These are phyloP conservation scores for Pseudogymnoascus verrucosus DNA, from an alignment of 2,329 filamentous ascomycete genomes.

Conservation along the genomic window DNA sequence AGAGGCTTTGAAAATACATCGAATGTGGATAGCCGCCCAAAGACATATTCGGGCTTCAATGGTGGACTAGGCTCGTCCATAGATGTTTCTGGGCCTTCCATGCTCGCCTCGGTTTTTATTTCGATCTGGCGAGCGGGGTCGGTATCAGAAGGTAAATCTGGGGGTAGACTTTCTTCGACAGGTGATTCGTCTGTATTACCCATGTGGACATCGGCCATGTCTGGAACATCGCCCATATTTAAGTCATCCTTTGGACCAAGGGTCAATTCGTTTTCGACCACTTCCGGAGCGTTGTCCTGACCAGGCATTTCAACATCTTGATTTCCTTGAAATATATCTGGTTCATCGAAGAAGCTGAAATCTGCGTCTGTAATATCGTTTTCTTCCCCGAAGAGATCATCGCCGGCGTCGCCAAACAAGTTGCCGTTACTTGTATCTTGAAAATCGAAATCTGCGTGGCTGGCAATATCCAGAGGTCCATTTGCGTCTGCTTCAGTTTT, in stretches of 20 bases:
- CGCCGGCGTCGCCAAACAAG: conserved; percentile 61
- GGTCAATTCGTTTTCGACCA: neutral
- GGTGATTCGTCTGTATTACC: neutral
- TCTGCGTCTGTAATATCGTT: conserved; percentile 70
- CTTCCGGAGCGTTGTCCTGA: neutral
- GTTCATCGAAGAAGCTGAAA: conserved; percentile 75
- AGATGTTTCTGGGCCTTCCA: neutral
- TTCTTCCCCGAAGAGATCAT: conserved; percentile 63
- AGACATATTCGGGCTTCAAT: conserved; percentile 7
- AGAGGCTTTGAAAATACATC: conserved; percentile 2
- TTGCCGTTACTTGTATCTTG: conserved; percentile 41
- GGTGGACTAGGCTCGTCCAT: conserved; percentile 3
- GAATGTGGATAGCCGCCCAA: conserved; percentile 7
- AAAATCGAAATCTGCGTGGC: conserved; percentile 15
- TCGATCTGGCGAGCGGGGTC: neutral
- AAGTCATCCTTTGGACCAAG: neutral
- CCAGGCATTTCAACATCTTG: conserved; percentile 15
- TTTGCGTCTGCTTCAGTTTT: neutral
- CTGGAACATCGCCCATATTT: neutral
- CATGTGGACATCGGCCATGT: neutral
- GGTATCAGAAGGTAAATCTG: neutral
- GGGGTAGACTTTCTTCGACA: neutral
- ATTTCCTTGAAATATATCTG: conserved; percentile 27
- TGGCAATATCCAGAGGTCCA: neutral
- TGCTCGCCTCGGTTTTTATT: neutral